These are phyloP conservation scores for Rhodotorula babjevae DNA, from an alignment of 768 basidiomycete genomes.

Conservation along the genomic window DNA sequence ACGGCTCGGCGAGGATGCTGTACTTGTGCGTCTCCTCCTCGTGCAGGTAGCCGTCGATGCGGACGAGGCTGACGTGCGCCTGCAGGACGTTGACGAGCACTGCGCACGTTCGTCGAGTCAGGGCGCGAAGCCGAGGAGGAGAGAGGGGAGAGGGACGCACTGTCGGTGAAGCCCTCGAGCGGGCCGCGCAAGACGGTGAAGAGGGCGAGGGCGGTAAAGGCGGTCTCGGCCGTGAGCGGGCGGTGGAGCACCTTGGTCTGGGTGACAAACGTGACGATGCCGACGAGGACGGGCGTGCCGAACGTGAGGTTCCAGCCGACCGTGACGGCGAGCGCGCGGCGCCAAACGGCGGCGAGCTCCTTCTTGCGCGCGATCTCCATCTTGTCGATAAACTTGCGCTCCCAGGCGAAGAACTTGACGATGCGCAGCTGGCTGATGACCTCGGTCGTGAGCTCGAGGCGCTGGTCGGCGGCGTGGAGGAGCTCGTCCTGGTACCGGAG, in stretches of 20 bases:
- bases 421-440: conserved; percentile 49
- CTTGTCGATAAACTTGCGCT: conserved; percentile 47
- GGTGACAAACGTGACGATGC: conserved; percentile 45
- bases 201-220: conserved; percentile 51
- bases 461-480: conserved; percentile 49
- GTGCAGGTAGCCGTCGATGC: conserved; percentile 48
- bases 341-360: conserved; percentile 46
- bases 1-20: conserved; percentile 24
- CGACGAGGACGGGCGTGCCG: conserved; percentile 47
- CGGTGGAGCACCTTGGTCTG: conserved; percentile 44
- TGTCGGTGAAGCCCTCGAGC: conserved; percentile 44
- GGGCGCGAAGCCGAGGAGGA: background rate
- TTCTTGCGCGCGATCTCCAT: conserved; percentile 46
- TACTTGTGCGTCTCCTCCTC: conserved; percentile 51
- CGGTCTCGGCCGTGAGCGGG: conserved; percentile 48
- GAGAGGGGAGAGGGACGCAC: conserved; percentile 4
- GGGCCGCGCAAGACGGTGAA: conserved; percentile 51
- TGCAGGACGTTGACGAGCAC: conserved; percentile 44
- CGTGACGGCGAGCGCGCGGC: conserved; percentile 26
- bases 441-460: conserved; percentile 49
- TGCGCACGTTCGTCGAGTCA: background rate
- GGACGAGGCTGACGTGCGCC: conserved; percentile 45
- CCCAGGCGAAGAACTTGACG: conserved; percentile 51
- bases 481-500: conserved; percentile 42
- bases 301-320: conserved; percentile 43